A percentile compares a stretch with the other conserved stretches of the same genome.
Conservation (phyloP, 2,329 filamentous ascomycete genomes). For the Xylariaceae sp. region DNA sequence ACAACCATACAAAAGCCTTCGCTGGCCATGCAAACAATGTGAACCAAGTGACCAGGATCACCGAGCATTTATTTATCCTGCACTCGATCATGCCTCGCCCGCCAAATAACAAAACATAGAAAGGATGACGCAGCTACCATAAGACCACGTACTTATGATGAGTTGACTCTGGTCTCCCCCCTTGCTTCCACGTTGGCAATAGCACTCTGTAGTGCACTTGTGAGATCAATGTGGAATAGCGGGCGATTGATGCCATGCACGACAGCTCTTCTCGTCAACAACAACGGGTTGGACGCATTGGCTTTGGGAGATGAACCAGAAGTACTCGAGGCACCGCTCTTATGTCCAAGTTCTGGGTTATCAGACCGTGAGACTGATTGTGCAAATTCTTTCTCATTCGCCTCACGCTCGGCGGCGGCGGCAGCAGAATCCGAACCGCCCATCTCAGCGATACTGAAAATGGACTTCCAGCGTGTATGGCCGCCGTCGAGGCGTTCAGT, state of each 20-base stretch:
- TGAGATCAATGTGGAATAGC: conserved; percentile 91
- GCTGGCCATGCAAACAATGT: too few species aligned
- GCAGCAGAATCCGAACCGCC: conserved; percentile 70
- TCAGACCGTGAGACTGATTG: too few species aligned
- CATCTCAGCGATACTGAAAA: conserved; percentile 89
- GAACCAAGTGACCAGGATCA: too few species aligned
- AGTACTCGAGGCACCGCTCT: conserved; percentile 20
- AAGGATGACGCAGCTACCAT: too few species aligned
- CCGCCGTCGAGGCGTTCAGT: conserved; percentile 50
- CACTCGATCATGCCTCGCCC: too few species aligned
- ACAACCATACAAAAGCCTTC: too few species aligned
- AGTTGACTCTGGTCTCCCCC: conserved; percentile 33
- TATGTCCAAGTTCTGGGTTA: conserved; percentile 6
- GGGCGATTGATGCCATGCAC: conserved; percentile 87
- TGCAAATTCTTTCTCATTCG: conserved; percentile 51
- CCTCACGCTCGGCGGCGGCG: conserved; percentile 61
- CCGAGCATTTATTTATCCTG: too few species aligned
- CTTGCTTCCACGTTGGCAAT: conserved; percentile 71
- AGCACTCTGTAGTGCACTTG: conserved; percentile 82
- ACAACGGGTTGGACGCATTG: conserved; percentile 33
- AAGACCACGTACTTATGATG: conserved; percentile 5
- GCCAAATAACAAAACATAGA: too few species aligned
- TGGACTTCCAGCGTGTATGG: conserved; percentile 80
- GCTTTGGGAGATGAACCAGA: conserved; percentile 21
- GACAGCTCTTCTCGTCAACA: conserved; percentile 56